Percentiles rank a stretch among this genome's conserved stretches.
Conservation (phyloP, 306 rosid species). For the barrel medic (Medicago truncatula) region MtrunA17r5.0-ANR NC_053049.1:10184001-10184500, state of each 20-base stretch:
- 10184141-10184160: no score
- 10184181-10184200: no score
- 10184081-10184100: no score
- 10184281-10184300: conserved; percentile 34
- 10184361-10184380: conserved; percentile 31
- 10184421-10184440: conserved; percentile 33
- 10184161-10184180: no score
- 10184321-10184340: conserved; percentile 56
- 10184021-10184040: no score
- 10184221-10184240: no score
- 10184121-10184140: no score
- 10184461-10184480: not conserved
- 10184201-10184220: no score
- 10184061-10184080: no score
- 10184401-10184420: conserved; percentile 44
- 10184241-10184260: conserved; percentile 7
- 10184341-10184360: conserved; percentile 51
- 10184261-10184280: not conserved
- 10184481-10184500: conserved; percentile 61
- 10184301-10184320: conserved; percentile 70
- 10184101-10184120: no score
- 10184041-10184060: no score
- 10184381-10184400: conserved; percentile 46
- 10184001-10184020: no score
- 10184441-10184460: conserved; percentile 20